Conservation (phyloP, 2,329 filamentous ascomycete genomes). For the Cladosporium sp. region DNA sequence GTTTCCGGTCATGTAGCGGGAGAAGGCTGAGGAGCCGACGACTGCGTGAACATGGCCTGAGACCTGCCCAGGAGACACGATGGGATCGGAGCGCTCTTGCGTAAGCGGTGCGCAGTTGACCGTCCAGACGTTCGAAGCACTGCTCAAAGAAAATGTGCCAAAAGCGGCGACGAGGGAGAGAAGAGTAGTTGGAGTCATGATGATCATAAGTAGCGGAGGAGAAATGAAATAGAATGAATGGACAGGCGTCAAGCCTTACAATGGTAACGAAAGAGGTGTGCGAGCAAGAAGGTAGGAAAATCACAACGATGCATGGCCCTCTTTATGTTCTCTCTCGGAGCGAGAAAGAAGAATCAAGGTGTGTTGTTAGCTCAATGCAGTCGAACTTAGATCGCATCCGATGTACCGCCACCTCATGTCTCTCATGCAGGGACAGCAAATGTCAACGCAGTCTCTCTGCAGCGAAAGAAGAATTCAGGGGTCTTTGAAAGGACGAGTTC, state of each 20-base stretch:
- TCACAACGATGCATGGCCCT: too few relatives aligned
- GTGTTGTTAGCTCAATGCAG: background rate
- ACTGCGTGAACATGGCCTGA: slow-evolving; percentile 65
- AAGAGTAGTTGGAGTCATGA: background rate
- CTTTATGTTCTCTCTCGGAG: background rate
- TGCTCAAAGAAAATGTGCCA: background rate
- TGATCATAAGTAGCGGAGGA: background rate
- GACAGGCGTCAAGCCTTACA: background rate
- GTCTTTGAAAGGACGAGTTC: too few relatives aligned
- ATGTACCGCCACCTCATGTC: background rate
- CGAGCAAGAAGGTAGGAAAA: background rate
- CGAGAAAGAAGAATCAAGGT: background rate
- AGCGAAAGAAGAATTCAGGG: background rate
- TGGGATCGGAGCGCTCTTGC: slow-evolving; percentile 59
- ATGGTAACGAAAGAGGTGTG: background rate
- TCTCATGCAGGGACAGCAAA: background rate
- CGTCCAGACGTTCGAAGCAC: slow-evolving; percentile 11
- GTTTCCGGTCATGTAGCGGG: slow-evolving; percentile 3
- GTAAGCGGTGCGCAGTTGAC: slow-evolving; percentile 10
- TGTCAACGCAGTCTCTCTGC: background rate
- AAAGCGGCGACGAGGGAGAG: background rate
- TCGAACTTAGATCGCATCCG: background rate
- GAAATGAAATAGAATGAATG: background rate
- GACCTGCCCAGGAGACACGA: slow-evolving; percentile 58
- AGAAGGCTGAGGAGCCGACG: slow-evolving; percentile 54